A percentile compares a stretch with the other conserved stretches of the same genome.
Conservation (phyloP, 1,284 basidiomycete species). For the Caloboletus firmus region DNA sequence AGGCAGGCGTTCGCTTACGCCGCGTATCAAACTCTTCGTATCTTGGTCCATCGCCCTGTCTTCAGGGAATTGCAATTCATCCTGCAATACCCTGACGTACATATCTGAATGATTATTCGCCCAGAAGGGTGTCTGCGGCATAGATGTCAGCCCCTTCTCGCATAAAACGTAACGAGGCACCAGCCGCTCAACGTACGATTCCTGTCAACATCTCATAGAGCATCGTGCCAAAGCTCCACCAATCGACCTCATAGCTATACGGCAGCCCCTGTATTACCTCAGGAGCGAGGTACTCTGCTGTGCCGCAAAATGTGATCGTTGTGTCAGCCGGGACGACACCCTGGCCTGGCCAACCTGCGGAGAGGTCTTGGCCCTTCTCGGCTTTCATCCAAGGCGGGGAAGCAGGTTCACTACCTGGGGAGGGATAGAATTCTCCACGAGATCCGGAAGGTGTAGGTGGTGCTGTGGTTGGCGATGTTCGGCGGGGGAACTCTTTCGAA, state of each 20-base stretch:
- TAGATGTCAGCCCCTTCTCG: slow-evolving; percentile 19
- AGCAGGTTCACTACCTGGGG: slow-evolving; percentile 47
- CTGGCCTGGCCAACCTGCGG: slow-evolving; percentile 56
- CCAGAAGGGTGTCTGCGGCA: slow-evolving; percentile 85
- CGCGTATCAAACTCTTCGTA: slow-evolving; percentile 92
- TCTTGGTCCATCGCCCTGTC: slow-evolving; percentile 90
- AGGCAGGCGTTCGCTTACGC: slow-evolving; percentile 53
- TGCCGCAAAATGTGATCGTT: slow-evolving; percentile 86
- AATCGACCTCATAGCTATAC: slow-evolving; percentile 95
- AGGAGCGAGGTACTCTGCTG: slow-evolving; percentile 91
- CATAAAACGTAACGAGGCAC: slow-evolving; percentile 8
- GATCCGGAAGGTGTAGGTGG: slow-evolving; percentile 58
- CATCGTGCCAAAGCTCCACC: slow-evolving; percentile 99
- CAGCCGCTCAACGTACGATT: slow-evolving; percentile 57
- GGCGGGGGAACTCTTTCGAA: slow-evolving; percentile 80
- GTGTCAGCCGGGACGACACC: slow-evolving; percentile 53
- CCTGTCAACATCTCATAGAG: slow-evolving; percentile 93
- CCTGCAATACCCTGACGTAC: slow-evolving; percentile 89
- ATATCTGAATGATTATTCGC: slow-evolving; percentile 92
- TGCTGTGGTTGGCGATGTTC: slow-evolving; percentile 45
- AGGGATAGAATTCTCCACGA: slow-evolving; percentile 49
- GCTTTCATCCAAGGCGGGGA: slow-evolving; percentile 73
- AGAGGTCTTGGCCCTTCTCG: slow-evolving; percentile 49
- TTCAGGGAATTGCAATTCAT: slow-evolving; percentile 86
- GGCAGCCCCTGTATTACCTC: slow-evolving; percentile 90